Base-by-base conservation (phyloP, 2,329 filamentous ascomycete species). In the Tympanopsis confertula region DNA sequence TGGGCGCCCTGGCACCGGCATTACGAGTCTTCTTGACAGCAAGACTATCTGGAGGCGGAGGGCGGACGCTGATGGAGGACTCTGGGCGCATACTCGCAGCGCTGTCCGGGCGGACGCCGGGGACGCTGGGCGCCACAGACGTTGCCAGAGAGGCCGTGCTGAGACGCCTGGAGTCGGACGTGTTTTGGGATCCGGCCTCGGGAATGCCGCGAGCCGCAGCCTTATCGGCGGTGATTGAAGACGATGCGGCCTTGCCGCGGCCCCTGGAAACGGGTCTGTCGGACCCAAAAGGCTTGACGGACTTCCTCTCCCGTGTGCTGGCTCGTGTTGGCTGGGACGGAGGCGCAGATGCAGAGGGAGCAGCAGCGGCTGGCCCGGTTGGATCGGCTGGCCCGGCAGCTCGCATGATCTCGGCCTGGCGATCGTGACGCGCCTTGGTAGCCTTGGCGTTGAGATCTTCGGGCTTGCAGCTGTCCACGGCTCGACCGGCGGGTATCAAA, bases 391-490 rank as follows among this genome's bases (percentile, higher is more conserved):
- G 75, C 4, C 76, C 53, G 7, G 59, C 45, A 13, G 59, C 52
- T n/a, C 56, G 50, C 13, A 56, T 65, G 20, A 69, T 59, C 7
- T 64, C 56, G 13, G 72, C 71, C 50, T 82, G 75, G 4, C 76
- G 72, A 45, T 89, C 85, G 48, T 71, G 65, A 48, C 81, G 62
- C 43, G 68, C 61, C 47, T 78, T 60, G 38, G 72, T 74, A 17
- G 77, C 76, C 51, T 84, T 78, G 1, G 73, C 73, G 41, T 82
- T 81, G 5, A 96, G 68, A 35, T 95, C 87, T 47, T 93, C 84
- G 5, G 79, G 71, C 20, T 68, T 81, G 57, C 73, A 86, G 58
- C 87, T 94, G 38, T 69, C 69, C 0, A 82, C 87, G 47, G 86
- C 76, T 3, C 87, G 74, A 45, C 82, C 70, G 0, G 66, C 67